Percentiles rank a stretch among this genome's conserved stretches.
Evolutionary conservation across 202 grass and related monocot species (phyloP).

Genomic region (Thinopyrum obtusiflorum): DNA sequence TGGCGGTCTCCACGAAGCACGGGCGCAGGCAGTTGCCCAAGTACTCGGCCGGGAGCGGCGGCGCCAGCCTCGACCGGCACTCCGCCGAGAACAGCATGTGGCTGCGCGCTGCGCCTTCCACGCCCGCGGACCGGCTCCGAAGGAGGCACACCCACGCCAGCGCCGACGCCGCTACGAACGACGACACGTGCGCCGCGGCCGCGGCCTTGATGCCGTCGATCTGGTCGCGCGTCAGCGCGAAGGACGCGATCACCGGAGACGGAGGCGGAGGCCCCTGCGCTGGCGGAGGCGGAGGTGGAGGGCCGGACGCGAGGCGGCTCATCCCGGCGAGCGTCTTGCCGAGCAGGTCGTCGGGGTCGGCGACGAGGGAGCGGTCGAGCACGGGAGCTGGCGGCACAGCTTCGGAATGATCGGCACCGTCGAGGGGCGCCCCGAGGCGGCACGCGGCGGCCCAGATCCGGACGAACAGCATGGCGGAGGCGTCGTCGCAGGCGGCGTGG

Average conservation of each 20-base stretch:
- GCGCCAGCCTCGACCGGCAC: constrained; percentile 36
- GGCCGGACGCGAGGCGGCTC: constrained; percentile 16
- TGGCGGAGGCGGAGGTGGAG: not conserved
- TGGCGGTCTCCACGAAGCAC: constrained; percentile 36
- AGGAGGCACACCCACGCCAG: constrained; percentile 60
- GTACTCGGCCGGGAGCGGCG: constrained; percentile 46
- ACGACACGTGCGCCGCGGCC: not conserved
- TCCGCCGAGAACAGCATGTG: constrained; percentile 46
- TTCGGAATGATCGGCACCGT: not conserved
- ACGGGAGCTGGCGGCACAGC: not conserved
- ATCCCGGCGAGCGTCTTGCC: constrained; percentile 29
- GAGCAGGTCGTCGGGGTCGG: constrained; percentile 43
- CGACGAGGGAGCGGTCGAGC: constrained; percentile 42
- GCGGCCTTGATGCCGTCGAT: constrained; percentile 50
- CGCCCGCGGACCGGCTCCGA: constrained; percentile 9
- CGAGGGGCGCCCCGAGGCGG: not conserved
- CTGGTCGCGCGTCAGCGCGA: constrained; percentile 32
- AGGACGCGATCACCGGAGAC: constrained; percentile 40
- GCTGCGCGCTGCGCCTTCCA: not conserved
- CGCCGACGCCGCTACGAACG: constrained; percentile 42
- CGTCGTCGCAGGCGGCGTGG: constrained; percentile 56
- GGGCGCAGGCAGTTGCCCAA: constrained; percentile 69
- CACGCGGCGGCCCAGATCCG: constrained; percentile 54
- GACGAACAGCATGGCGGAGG: constrained; percentile 45
- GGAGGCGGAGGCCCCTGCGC: not conserved